Conservation (phyloP, 1,284 basidiomycete species). For the Pascua guehoae region DNA sequence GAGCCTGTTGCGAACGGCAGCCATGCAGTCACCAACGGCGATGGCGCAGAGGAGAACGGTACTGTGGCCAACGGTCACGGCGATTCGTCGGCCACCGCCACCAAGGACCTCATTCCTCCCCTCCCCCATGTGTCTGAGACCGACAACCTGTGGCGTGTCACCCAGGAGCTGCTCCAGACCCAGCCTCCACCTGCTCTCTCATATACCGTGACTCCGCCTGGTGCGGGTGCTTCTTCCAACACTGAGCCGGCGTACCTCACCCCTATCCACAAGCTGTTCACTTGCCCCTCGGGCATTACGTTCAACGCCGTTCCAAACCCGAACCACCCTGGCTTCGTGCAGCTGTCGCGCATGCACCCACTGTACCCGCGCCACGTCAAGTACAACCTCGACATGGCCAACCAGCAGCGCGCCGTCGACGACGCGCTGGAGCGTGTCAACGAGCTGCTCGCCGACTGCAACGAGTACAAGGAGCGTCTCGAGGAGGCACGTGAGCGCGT, state of each 20-base stretch:
- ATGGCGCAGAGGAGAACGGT: constrained; percentile 1
- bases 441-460: constrained; percentile 53
- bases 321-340: constrained; percentile 15
- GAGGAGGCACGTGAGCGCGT: constrained; percentile 53
- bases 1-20: constrained; percentile 4
- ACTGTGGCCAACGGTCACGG: constrained; percentile 12
- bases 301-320: constrained; percentile 25
- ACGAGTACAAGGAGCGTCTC: constrained; percentile 54
- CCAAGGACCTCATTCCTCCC: constrained; percentile 24
- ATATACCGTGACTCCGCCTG: constrained; percentile 27
- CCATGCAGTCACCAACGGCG: constrained; percentile 9
- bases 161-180: constrained; percentile 31
- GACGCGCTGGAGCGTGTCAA: constrained; percentile 46
- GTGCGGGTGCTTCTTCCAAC: constrained; percentile 14
- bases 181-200: constrained; percentile 24
- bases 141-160: constrained; percentile 46
- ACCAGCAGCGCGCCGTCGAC: constrained; percentile 44
- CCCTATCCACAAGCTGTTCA: constrained; percentile 46
- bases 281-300: constrained; percentile 41
- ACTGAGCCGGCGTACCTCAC: constrained; percentile 25
- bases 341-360: constrained; percentile 25
- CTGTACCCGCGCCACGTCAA: constrained; percentile 29
- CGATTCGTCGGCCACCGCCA: not conserved
- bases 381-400: constrained; percentile 44
- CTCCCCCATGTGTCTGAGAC: constrained; percentile 41